Conservation (phyloP, 2,329 filamentous ascomycete species). For the Aspergillus udagawae region DNA sequence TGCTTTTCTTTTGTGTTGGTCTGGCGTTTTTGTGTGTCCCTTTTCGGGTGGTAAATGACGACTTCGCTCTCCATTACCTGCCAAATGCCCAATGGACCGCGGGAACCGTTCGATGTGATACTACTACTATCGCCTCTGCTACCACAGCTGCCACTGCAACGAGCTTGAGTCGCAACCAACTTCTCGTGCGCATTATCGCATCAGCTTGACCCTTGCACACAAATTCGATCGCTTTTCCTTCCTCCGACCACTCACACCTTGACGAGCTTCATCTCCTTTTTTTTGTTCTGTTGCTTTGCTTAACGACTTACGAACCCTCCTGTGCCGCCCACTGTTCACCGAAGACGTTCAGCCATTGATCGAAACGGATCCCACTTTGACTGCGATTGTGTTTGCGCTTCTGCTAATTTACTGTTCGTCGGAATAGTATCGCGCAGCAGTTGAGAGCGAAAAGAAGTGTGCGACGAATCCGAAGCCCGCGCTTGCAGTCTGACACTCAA, state of each 20-base stretch:
- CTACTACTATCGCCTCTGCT: not conserved
- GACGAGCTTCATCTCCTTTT: conserved; percentile 18
- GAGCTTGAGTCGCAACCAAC: conserved; percentile 6
- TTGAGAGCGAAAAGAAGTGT: not conserved
- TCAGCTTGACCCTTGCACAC: conserved; percentile 12
- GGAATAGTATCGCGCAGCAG: not conserved
- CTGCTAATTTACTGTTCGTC: not conserved
- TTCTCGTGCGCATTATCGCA: conserved; percentile 12
- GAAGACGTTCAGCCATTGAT: conserved; percentile 7
- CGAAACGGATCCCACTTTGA: conserved; percentile 3
- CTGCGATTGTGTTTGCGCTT: not conserved
- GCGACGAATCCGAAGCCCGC: not conserved
- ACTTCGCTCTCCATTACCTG: conserved; percentile 8
- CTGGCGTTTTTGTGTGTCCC: conserved; percentile 23
- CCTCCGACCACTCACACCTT: conserved; percentile 21
- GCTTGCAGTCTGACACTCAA: not conserved
- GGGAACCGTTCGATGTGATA: conserved; percentile 18
- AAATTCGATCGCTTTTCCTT: conserved; percentile 17
- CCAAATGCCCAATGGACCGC: conserved; percentile 14
- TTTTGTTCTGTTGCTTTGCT: conserved; percentile 8
- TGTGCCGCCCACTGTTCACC: conserved; percentile 9
- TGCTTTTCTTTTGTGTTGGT: conserved; percentile 25
- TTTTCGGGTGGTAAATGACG: not conserved
- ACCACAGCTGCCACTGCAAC: not conserved
- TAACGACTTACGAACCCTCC: conserved; percentile 20